phyloP scores from a whole-genome alignment of 495 filamentous ascomycete species.

The Penicillium bialowiezense region DNA sequence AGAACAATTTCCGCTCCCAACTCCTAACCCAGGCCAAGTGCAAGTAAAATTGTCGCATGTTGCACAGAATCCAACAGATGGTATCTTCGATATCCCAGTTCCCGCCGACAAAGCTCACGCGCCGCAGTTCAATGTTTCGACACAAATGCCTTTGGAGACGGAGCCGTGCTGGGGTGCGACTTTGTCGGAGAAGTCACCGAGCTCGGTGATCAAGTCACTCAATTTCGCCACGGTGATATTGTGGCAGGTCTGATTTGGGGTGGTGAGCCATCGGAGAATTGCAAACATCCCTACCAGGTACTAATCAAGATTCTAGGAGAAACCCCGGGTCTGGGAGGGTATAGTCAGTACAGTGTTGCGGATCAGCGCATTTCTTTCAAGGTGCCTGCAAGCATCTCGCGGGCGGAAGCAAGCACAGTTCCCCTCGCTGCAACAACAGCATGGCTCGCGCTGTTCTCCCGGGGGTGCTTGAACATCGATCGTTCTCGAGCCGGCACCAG shows the following conservation, averaged over 20 bases:
- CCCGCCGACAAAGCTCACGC: not conserved
- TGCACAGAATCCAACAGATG: conserved; percentile 31
- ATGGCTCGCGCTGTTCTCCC: conserved; percentile 29
- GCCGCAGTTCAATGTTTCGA: conserved; percentile 25
- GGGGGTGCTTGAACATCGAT: conserved; percentile 20
- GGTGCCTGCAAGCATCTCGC: conserved; percentile 14
- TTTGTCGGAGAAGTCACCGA: conserved; percentile 49
- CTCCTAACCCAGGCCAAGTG: conserved; percentile 1
- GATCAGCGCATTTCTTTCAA: conserved; percentile 27
- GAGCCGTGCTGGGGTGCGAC: conserved; percentile 48
- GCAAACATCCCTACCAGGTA: not conserved
- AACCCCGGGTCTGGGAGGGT: not conserved
- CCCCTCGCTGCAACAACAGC: conserved; percentile 28
- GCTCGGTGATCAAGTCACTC: conserved; percentile 42
- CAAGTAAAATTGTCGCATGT: conserved; percentile 26
- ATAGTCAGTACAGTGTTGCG: conserved; percentile 21
- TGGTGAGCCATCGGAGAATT: conserved; percentile 7
- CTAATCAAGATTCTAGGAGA: conserved; percentile 4
- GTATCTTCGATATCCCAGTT: conserved; percentile 4
- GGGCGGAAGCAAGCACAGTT: conserved; percentile 22
- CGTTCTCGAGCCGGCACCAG: conserved; percentile 3
- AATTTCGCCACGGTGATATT: conserved; percentile 40
- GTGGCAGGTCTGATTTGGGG: conserved; percentile 27
- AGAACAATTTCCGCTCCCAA: conserved; percentile 1
- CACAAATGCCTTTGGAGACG: conserved; percentile 26